These are phyloP conservation scores for Talaromyces pinophilus DNA, from an alignment of 2,329 filamentous ascomycete genomes.

Conservation along the genomic window DNA sequence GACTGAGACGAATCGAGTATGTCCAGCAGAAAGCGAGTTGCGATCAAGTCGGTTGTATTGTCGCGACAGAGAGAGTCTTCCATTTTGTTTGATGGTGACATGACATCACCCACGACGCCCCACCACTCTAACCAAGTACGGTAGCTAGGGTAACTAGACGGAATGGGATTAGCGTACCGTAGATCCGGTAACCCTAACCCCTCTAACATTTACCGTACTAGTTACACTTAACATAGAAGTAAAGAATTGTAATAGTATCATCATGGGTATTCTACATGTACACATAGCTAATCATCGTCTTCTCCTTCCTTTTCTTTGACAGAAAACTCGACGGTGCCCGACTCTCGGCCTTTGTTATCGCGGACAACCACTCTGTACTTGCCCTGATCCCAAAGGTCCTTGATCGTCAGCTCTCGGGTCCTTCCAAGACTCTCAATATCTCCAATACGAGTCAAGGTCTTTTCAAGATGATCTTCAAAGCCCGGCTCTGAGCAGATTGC, in stretches of 20 bases:
- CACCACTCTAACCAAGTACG: slow-evolving; percentile 6
- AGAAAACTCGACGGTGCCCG: slow-evolving; percentile 51
- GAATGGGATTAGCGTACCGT: not conserved
- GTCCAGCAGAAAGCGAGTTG: not conserved
- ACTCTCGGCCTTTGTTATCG: slow-evolving; percentile 51
- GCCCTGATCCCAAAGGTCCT: slow-evolving; percentile 84
- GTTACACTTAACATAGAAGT: not conserved
- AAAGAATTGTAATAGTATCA: not conserved
- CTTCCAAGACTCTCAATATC: slow-evolving; percentile 91
- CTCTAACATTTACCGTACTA: not conserved
- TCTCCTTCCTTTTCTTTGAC: slow-evolving; percentile 42
- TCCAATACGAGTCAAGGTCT: slow-evolving; percentile 79
- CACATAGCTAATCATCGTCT: slow-evolving; percentile 30
- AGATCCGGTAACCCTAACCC: not conserved
- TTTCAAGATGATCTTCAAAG: slow-evolving; percentile 80
- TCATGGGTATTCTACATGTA: slow-evolving; percentile 7
- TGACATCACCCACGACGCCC: slow-evolving; percentile 37
- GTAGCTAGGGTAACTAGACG: slow-evolving; percentile 1
- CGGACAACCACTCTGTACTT: slow-evolving; percentile 67
- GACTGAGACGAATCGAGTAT: not conserved
- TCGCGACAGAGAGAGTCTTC: slow-evolving; percentile 12
- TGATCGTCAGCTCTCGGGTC: slow-evolving; percentile 92
- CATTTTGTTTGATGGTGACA: slow-evolving; percentile 34
- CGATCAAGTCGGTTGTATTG: not conserved
- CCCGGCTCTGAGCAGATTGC: slow-evolving; percentile 75